These are phyloP conservation scores for Crinitomyces ghanaensis DNA, from an alignment of 805 yeast species.

Conservation along the genomic window DNA sequence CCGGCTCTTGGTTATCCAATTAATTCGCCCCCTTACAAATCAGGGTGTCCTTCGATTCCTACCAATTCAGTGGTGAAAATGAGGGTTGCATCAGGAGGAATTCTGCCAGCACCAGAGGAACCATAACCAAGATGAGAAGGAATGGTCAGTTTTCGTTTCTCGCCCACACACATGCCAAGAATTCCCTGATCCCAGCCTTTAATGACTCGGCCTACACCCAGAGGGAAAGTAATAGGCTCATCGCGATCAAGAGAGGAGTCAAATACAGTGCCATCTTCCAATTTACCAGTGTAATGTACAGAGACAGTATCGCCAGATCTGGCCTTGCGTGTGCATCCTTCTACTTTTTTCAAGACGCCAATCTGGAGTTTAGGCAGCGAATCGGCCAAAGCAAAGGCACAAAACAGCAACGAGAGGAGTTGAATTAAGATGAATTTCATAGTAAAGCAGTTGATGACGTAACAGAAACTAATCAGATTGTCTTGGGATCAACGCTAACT, in stretches of 20 bases:
- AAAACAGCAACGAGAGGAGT: not conserved
- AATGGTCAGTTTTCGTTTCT: constrained; percentile 64
- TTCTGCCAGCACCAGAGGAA: constrained; percentile 54
- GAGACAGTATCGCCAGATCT: constrained; percentile 53
- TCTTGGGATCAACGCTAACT: too few relatives aligned
- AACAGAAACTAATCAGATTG: not conserved
- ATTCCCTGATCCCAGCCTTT: constrained; percentile 88
- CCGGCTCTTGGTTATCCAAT: too few relatives aligned
- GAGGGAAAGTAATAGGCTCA: constrained; percentile 54
- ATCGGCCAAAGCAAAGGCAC: constrained; percentile 11
- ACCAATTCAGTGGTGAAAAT: constrained; percentile 57
- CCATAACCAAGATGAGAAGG: constrained; percentile 80
- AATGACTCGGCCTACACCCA: constrained; percentile 75
- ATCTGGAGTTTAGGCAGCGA: constrained; percentile 19
- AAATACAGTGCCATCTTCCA: constrained; percentile 58
- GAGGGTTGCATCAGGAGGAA: constrained; percentile 70
- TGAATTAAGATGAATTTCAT: not conserved
- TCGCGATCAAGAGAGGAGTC: constrained; percentile 62
- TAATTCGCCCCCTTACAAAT: too few relatives aligned
- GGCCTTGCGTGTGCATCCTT: constrained; percentile 47
- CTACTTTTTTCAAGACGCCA: constrained; percentile 39
- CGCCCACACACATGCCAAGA: constrained; percentile 78
- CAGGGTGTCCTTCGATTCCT: constrained; percentile 38
- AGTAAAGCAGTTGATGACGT: constrained; percentile 2
- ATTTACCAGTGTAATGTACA: constrained; percentile 70